Evolutionary conservation across 1,284 basidiomycete species (phyloP).

Genomic region (Nidula niveotomentosa): DNA sequence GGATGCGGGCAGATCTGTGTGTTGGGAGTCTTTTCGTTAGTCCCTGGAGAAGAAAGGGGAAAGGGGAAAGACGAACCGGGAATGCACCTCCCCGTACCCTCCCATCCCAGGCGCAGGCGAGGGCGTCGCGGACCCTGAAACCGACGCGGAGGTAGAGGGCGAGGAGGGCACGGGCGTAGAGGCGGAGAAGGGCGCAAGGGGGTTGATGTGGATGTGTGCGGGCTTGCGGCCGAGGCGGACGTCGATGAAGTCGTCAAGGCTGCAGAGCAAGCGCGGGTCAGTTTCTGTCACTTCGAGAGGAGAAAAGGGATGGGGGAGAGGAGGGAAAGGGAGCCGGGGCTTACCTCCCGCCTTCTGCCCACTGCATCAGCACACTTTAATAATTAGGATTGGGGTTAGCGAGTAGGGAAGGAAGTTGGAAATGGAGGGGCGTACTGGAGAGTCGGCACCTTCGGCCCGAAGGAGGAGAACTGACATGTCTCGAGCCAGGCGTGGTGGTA

Average conservation of each 20-base stretch:
- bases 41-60: not conserved
- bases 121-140: no score
- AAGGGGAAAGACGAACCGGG: not conserved
- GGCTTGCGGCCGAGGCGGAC: conserved; percentile 61
- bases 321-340: not conserved
- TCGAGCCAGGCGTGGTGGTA: conserved; percentile 98
- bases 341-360: conserved; percentile 82
- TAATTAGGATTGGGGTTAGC: not conserved
- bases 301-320: no score
- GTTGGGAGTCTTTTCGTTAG: conserved; percentile 29
- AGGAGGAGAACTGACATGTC: conserved; percentile 77
- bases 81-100: not conserved
- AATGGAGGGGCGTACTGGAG: conserved; percentile 55
- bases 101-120: no score
- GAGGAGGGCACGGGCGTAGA: conserved; percentile 22
- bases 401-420: not conserved
- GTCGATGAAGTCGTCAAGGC: conserved; percentile 84
- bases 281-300: not conserved
- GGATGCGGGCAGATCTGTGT: conserved; percentile 70
- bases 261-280: conserved; percentile 15
- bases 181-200: conserved; percentile 27
- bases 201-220: conserved; percentile 46
- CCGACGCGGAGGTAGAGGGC: conserved; percentile 1
- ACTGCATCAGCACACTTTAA: conserved; percentile 86
- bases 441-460: conserved; percentile 82